Evolutionary conservation across 768 basidiomycete species (phyloP).

Genomic region (Suillus plorans): DNA sequence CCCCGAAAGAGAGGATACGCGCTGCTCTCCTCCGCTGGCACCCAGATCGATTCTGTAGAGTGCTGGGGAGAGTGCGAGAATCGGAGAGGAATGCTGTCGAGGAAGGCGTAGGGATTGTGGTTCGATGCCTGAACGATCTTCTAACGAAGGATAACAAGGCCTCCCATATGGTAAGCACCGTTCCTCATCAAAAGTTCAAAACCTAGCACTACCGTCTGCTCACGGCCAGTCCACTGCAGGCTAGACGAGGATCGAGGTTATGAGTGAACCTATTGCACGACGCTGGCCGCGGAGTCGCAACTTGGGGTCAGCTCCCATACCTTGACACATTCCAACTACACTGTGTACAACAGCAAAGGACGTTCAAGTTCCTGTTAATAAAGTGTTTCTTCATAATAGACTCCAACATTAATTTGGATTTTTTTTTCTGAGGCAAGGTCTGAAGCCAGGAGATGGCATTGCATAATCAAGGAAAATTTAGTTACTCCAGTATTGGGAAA

Average conservation of each 20-base stretch:
- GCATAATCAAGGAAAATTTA: background rate
- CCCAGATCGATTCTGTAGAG: conserved; percentile 70
- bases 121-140: conserved; percentile 65
- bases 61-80: conserved; percentile 51
- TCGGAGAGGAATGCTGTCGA: conserved; percentile 55
- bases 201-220: no score
- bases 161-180: conserved; percentile 18
- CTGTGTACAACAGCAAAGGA: background rate
- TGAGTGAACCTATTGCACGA: background rate
- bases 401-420: background rate
- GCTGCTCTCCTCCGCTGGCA: conserved; percentile 76
- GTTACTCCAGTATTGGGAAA: no score
- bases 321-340: background rate
- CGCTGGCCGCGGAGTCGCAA: background rate
- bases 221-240: conserved; percentile 12
- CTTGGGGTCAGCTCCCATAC: background rate
- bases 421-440: background rate
- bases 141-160: conserved; percentile 40
- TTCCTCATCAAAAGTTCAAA: background rate
- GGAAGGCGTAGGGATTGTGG: conserved; percentile 64
- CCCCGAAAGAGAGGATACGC: conserved; percentile 65
- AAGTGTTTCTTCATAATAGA: background rate
- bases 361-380: background rate
- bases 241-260: conserved; percentile 15
- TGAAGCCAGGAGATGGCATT: background rate